These are phyloP conservation scores for Collybia sp. DNA, from an alignment of 768 basidiomycete species.

Conservation along the genomic window DNA sequence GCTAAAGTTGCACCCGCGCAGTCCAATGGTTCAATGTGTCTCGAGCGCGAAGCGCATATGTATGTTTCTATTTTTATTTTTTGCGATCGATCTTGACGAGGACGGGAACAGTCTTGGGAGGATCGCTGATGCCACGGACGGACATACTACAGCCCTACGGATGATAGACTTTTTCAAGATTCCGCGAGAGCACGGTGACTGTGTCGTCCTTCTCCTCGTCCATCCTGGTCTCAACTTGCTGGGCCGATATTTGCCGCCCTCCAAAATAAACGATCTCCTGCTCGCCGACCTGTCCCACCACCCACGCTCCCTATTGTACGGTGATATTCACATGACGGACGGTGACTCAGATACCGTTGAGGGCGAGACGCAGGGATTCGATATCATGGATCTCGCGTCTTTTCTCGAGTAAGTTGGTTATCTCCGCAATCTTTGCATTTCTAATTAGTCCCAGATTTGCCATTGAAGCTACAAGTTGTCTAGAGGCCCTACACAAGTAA, in stretches of 20 bases:
- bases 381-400: slow-evolving; percentile 73
- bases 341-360: slow-evolving; percentile 39
- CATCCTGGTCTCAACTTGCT: slow-evolving; percentile 69
- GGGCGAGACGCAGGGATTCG: slow-evolving; percentile 49
- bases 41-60: slow-evolving; percentile 74
- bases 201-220: slow-evolving; percentile 63
- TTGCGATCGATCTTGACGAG: slow-evolving; percentile 1
- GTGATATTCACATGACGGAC: slow-evolving; percentile 47
- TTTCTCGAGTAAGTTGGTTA: slow-evolving; percentile 57
- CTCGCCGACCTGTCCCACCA: slow-evolving; percentile 47
- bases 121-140: slow-evolving; percentile 44
- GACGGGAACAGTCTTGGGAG: slow-evolving; percentile 38
- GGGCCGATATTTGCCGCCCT: slow-evolving; percentile 64
- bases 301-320: slow-evolving; percentile 37
- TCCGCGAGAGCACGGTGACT: slow-evolving; percentile 60
- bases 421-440: slow-evolving; percentile 5
- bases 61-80: slow-evolving; percentile 25
- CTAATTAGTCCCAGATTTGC: slow-evolving; percentile 46
- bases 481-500: slow-evolving; percentile 62
- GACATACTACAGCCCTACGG: slow-evolving; percentile 46
- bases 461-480: slow-evolving; percentile 68
- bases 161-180: slow-evolving; percentile 66
- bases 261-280: slow-evolving; percentile 62
- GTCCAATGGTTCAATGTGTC: slow-evolving; percentile 66
- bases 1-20: slow-evolving; percentile 74